Evolutionary conservation across 331 rosid species (phyloP).

Genomic region (Spiraea crenata): DNA sequence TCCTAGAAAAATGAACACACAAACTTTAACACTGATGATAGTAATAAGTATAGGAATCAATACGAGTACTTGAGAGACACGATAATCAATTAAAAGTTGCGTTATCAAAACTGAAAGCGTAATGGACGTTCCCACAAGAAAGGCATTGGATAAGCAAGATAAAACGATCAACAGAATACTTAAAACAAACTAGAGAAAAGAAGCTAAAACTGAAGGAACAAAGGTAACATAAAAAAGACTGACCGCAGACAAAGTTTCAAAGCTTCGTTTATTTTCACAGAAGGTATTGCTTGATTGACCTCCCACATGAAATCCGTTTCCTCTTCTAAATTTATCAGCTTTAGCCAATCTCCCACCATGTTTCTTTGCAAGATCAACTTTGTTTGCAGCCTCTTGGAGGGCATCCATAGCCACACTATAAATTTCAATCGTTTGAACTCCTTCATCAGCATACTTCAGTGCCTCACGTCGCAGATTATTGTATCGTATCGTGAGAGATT

Average conservation of each 20-base stretch:
- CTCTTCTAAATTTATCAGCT: slow-evolving; percentile 28
- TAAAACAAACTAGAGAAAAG: not conserved
- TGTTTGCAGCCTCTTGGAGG: slow-evolving; percentile 47
- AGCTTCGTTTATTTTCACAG: slow-evolving; percentile 25
- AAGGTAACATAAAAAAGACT: slow-evolving; percentile 21
- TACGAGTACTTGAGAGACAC: not conserved
- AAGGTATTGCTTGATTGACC: slow-evolving; percentile 26
- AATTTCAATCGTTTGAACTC: slow-evolving; percentile 28
- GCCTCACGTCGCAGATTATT: slow-evolving; percentile 48
- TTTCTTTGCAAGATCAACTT: slow-evolving; percentile 38
- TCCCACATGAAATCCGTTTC: slow-evolving; percentile 20
- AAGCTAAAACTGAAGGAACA: not conserved
- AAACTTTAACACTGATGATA: not conserved
- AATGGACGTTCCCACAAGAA: not conserved
- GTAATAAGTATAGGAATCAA: not conserved
- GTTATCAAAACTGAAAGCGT: not conserved
- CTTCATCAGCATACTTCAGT: slow-evolving; percentile 49
- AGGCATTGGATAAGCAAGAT: not conserved
- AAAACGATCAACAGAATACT: not conserved
- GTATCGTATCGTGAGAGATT: slow-evolving; percentile 39
- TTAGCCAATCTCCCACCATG: slow-evolving; percentile 24
- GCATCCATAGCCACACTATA: slow-evolving; percentile 40
- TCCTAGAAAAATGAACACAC: slow-evolving; percentile 10
- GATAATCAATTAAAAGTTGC: not conserved
- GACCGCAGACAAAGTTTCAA: slow-evolving; percentile 36